These are phyloP conservation scores for Astrothelium macrocarpum DNA, from an alignment of 495 filamentous ascomycete genomes.

Conservation along the genomic window DNA sequence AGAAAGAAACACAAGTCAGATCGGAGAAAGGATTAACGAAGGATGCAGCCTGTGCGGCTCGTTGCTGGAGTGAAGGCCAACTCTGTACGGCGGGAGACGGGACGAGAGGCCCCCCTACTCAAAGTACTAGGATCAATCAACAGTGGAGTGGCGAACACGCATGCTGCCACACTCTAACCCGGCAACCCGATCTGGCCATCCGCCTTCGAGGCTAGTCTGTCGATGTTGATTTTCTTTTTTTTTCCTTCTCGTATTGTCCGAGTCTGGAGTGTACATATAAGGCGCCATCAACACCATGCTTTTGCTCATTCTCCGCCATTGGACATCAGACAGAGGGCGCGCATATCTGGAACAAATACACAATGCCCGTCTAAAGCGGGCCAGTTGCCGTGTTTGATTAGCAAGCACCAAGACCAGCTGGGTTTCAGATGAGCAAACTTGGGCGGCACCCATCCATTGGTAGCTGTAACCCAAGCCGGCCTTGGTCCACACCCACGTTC, in stretches of 20 bases:
- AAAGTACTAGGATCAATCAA: not conserved
- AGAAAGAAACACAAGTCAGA: not conserved
- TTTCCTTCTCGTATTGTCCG: not conserved
- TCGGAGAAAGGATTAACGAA: not conserved
- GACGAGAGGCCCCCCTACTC: not conserved
- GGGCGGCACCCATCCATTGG: not conserved
- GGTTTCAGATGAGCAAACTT: slow-evolving; percentile 4
- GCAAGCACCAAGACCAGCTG: not conserved
- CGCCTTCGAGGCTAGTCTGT: not conserved
- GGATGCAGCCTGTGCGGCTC: not conserved
- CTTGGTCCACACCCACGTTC: not conserved
- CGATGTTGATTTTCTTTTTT: not conserved
- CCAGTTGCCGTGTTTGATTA: not conserved
- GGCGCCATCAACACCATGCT: not conserved
- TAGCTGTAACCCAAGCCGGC: not conserved
- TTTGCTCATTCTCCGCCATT: not conserved
- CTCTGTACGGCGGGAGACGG: not conserved
- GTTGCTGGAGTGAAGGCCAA: slow-evolving; percentile 4
- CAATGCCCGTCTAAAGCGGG: not conserved
- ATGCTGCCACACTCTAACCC: not conserved
- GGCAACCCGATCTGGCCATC: not conserved
- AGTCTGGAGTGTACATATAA: not conserved
- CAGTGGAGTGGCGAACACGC: not conserved
- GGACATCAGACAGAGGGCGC: not conserved
- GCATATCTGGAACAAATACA: not conserved